Conservation (phyloP, 371 early-diverging fungal species). For the Basidiobolus heterosporus region DNA sequence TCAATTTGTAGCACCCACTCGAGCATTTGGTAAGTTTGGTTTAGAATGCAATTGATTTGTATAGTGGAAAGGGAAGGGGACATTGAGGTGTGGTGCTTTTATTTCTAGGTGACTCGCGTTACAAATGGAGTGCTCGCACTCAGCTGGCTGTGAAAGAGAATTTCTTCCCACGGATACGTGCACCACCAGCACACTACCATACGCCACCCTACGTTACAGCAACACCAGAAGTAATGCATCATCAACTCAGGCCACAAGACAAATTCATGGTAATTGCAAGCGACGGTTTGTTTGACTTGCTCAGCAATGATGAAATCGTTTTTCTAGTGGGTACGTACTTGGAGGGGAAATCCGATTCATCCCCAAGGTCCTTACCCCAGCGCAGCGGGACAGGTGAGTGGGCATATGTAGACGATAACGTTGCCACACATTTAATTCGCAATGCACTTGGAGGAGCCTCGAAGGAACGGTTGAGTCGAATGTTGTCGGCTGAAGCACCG, state of each 20-base stretch:
- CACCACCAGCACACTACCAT: slow-evolving; percentile 40
- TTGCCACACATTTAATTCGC: slow-evolving; percentile 73
- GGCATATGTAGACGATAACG: slow-evolving; percentile 41
- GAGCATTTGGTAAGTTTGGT: slow-evolving; percentile 17
- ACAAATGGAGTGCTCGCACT: slow-evolving; percentile 54
- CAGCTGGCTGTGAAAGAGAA: slow-evolving; percentile 44
- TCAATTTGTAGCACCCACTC: slow-evolving; percentile 21
- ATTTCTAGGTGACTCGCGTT: slow-evolving; percentile 45
- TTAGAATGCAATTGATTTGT: slow-evolving; percentile 1
- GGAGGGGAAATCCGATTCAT: slow-evolving; percentile 9
- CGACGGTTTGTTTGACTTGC: slow-evolving; percentile 85
- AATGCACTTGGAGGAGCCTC: slow-evolving; percentile 48
- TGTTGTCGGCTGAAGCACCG: slow-evolving; percentile 12
- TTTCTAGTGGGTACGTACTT: slow-evolving; percentile 32
- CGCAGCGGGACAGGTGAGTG: slow-evolving; percentile 10
- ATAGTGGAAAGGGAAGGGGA: not conserved
- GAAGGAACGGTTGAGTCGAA: slow-evolving; percentile 7
- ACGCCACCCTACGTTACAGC: slow-evolving; percentile 92
- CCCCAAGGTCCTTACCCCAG: not conserved
- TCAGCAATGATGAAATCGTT: slow-evolving; percentile 54
- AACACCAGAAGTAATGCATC: slow-evolving; percentile 59
- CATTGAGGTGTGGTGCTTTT: slow-evolving; percentile 22
- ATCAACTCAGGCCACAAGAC: slow-evolving; percentile 46
- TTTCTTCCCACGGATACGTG: slow-evolving; percentile 37
- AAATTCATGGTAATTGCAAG: slow-evolving; percentile 74